phyloP scores from a whole-genome alignment of 2,329 filamentous ascomycete species.

The Decorospora gaudefroyi region DNA sequence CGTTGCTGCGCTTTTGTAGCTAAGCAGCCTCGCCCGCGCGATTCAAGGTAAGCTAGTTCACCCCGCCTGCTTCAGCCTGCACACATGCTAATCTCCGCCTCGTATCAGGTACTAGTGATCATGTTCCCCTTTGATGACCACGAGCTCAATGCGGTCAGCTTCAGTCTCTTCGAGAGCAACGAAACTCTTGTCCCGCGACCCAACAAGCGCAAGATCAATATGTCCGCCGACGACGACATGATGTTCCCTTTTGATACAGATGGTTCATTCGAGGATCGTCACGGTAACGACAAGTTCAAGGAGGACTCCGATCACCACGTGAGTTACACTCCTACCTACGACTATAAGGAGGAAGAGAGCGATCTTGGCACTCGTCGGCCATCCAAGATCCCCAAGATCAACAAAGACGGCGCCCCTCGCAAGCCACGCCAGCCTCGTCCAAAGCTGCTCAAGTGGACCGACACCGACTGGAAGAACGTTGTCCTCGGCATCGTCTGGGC shows the following conservation, averaged over 20 bases:
- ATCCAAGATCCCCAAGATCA: constrained; percentile 29
- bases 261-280: not conserved
- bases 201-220: not conserved
- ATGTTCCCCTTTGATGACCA: constrained; percentile 22
- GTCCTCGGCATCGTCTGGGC: constrained; percentile 38
- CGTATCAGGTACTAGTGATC: constrained; percentile 1
- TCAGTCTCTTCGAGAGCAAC: constrained; percentile 12
- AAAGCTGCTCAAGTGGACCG: constrained; percentile 38
- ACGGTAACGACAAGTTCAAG: not conserved
- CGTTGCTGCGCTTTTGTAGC: not conserved
- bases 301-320: constrained; percentile 2
- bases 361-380: constrained; percentile 16
- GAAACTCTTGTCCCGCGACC: not conserved
- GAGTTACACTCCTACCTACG: constrained; percentile 19
- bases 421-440: constrained; percentile 40
- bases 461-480: constrained; percentile 36
- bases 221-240: not conserved
- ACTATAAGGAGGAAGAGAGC: constrained; percentile 22
- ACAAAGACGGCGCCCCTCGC: constrained; percentile 35
- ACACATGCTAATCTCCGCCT: not conserved
- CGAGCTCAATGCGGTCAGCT: constrained; percentile 15
- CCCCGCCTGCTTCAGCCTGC: not conserved
- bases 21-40: no score
- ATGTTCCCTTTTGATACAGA: not conserved
- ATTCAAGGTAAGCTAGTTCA: not conserved